These are phyloP conservation scores for Camellia oleifera DNA, from an alignment of 179 eudicot genomes.

Conservation along the genomic window DNA sequence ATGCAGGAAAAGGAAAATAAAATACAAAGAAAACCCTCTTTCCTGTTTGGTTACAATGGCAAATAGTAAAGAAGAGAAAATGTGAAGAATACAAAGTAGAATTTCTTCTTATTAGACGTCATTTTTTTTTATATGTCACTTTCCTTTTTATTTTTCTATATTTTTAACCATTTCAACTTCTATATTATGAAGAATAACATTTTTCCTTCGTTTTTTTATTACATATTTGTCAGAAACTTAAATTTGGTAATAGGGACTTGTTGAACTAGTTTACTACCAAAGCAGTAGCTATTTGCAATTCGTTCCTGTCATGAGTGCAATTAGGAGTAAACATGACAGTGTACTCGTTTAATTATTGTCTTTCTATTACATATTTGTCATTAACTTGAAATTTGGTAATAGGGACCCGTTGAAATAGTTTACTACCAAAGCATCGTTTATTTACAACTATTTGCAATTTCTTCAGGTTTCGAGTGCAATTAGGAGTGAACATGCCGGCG, in stretches of 20 bases:
- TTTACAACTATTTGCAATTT: not conserved
- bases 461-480: slow-evolving; percentile 81
- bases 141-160: not conserved
- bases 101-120: not conserved
- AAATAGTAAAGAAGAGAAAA: not conserved
- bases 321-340: slow-evolving; percentile 98
- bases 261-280: slow-evolving; percentile 3
- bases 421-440: not conserved
- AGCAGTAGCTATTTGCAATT: slow-evolving; percentile 1
- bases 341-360: not conserved
- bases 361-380: not conserved
- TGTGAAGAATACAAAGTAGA: not conserved
- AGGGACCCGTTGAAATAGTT: not conserved
- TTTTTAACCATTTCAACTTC: not conserved
- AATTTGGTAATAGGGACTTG: not conserved
- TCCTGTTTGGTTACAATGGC: not conserved
- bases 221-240: not conserved
- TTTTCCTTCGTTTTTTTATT: not conserved
- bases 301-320: slow-evolving; percentile 79
- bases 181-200: not conserved
- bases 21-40: not conserved
- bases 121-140: too few species aligned
- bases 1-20: not conserved
- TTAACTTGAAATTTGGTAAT: not conserved
- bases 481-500: slow-evolving; percentile 99